Evolutionary conservation across 2,329 filamentous ascomycete genomes (phyloP).

Genomic region (Cladosporium cucumerinum): DNA sequence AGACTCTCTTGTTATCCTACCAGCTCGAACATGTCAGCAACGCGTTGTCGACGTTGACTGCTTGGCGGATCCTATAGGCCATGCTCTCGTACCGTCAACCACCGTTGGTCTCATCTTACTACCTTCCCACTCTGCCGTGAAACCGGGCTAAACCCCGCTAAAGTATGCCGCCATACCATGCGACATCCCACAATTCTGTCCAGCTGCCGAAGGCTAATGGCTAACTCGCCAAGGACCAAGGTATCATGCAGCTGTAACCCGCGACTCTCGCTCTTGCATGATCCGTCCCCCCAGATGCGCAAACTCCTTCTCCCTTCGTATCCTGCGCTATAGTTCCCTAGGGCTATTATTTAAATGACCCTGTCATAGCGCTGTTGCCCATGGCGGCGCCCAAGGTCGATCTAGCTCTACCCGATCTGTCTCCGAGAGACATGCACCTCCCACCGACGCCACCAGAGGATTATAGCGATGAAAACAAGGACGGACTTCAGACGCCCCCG

Average conservation of each 20-base stretch:
- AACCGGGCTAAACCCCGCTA: conserved; percentile 8
- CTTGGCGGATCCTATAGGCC: neutral
- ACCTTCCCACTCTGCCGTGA: conserved; percentile 1
- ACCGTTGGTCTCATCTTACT: neutral
- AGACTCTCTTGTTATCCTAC: neutral
- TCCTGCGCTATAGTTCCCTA: conserved; percentile 1
- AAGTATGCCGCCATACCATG: conserved; percentile 9
- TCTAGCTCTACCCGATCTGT: neutral
- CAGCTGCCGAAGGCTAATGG: conserved; percentile 12
- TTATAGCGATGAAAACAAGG: conserved; percentile 13
- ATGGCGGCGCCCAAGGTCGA: conserved; percentile 12
- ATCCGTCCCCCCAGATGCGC: conserved; percentile 11
- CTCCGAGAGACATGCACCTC: conserved; percentile 11
- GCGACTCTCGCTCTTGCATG: conserved; percentile 13
- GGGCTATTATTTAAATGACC: conserved; percentile 5
- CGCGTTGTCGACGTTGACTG: neutral
- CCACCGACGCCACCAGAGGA: conserved; percentile 15
- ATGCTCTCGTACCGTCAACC: neutral
- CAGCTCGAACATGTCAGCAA: neutral
- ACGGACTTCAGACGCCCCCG: conserved; percentile 5
- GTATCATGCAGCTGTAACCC: conserved; percentile 4
- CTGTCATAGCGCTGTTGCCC: conserved; percentile 15
- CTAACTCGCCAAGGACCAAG: conserved; percentile 14
- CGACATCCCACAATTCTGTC: conserved; percentile 14
- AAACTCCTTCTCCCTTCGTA: conserved; percentile 2